These are phyloP conservation scores for Nicotiana paniculata DNA, from an alignment of 257 asterid species.

Conservation along the genomic window DNA sequence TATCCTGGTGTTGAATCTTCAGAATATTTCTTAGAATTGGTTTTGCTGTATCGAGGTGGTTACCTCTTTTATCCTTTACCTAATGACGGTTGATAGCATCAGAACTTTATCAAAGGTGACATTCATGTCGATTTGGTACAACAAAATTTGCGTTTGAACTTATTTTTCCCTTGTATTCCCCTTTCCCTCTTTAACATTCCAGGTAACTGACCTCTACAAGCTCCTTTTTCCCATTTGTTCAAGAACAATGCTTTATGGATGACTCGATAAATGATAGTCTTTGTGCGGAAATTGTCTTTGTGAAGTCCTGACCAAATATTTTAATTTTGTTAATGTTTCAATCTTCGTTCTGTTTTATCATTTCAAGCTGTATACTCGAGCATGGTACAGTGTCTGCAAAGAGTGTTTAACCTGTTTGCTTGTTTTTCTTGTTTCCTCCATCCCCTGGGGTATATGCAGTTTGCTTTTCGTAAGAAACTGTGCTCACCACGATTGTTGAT, in stretches of 20 bases:
- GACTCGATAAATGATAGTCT: background rate
- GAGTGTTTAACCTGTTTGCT: background rate
- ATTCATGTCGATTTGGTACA: background rate
- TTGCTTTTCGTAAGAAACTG: background rate
- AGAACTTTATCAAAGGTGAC: background rate
- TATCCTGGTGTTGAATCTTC: constrained; percentile 2
- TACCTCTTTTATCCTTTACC: background rate
- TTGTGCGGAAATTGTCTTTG: background rate
- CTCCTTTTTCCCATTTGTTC: background rate
- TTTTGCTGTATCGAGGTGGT: background rate
- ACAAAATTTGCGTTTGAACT: background rate
- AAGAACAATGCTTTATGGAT: background rate
- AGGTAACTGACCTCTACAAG: background rate
- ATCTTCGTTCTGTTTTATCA: background rate
- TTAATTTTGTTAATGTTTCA: background rate
- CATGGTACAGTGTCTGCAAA: background rate
- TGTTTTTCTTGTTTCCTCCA: background rate
- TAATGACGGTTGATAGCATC: background rate
- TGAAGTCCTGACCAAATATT: background rate
- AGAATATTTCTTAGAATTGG: background rate
- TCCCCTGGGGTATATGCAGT: background rate
- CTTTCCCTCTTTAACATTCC: background rate
- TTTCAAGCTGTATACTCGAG: background rate
- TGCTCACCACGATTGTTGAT: background rate
- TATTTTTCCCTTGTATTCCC: background rate